Base-by-base conservation (phyloP, 352 stramenopile genomes). In the Peronospora destructor region DNA sequence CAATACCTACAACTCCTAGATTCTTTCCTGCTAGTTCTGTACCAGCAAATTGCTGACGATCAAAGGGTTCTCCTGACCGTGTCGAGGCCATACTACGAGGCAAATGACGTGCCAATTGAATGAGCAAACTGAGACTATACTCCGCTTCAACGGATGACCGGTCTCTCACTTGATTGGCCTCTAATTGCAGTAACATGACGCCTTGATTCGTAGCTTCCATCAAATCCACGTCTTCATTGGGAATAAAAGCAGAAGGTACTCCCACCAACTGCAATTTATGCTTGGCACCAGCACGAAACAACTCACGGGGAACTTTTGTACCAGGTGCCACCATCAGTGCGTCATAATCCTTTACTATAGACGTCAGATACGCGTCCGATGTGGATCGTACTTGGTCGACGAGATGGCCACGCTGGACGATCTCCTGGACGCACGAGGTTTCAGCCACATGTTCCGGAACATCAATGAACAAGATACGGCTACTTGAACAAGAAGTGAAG, bases 121-220 rank as follows among this genome's bases (percentile, higher is more conserved):
- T 70, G 29, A 89, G 56, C 23, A 88, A 53, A 49, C 63, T 83
- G 11, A 89, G 53, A 1, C 68, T 74, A 30, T 80, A 69, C 61
- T 89, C 81, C 8, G 81, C 78, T 48, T 89, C 81, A 19, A 87
- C 81, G 8, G 76, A 85, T 39, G 79, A 84, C 43, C 74, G 68
- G 56, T 87, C 81, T 10, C 73, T 73, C 16, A 80, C 60, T 46
- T 89, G 78, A 48, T 86, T 89, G 32, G 73, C 63, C 42, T 87
- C 76, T 29, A 91, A 64, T 53, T 91, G 75, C 52, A 89, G 66
- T 52, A 91, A 49, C 68, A 91, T 63, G 5, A 91, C 60, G 28
- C 75, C 68, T 39, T 87, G 76, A 50, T 72, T 84, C 17, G 81
- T 91, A 14, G 81, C 81, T 26, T 85, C 78, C 62, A 85, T 78